Evolutionary conservation across 495 filamentous ascomycete species (phyloP), one percentile per base, ranked within the genome.

Genomic region (Cladorrhinum samala): DNA sequence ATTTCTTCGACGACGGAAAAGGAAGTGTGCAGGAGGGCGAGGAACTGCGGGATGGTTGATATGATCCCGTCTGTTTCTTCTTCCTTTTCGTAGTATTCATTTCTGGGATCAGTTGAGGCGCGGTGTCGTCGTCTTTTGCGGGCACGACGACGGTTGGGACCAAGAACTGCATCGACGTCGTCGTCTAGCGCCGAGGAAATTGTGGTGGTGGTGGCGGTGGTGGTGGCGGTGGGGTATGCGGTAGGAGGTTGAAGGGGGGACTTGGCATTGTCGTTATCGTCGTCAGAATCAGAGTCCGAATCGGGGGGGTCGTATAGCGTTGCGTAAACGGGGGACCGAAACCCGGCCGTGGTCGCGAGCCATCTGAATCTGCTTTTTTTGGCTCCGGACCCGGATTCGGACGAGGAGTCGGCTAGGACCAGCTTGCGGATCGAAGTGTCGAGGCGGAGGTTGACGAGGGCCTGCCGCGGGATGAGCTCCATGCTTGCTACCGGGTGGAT

Each of bases 11-110:
- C 17, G n/a, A 50, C 44, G 6, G 57, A 56, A n/a, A 30, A 27
- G 23, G 25, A 49, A 1, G 46, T 17, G 37, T 60, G 58, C 11
- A 56, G n/a, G 0, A 60, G 50, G 0, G 50, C 53, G 2, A 60
- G 17, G 33, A 60, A 52, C 27, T 60, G 58, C 24, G 58, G 58
- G 8, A 56, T 48, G 2, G 58, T 60, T 0, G 58, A 53, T 8
- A 60, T 50, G 2, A 60, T 18, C 0, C 58, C 58, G 11, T 54
- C 41, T 9, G 41, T 42, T 3, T 27, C 41, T 21, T 16, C n/a
- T 20, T 50, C 46, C 9, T 9, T 17, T 45, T 7, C 5, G 7
- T 16, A 37, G 14, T 49, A 27, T 3, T 20, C 17, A 11, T 49
- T 1, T n/a, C 19, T 5, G 13, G 0, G 3, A 11, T 38, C 48